phyloP scores from a whole-genome alignment of 2,329 filamentous ascomycete genomes.

The Aspergillus floridensis region DNA sequence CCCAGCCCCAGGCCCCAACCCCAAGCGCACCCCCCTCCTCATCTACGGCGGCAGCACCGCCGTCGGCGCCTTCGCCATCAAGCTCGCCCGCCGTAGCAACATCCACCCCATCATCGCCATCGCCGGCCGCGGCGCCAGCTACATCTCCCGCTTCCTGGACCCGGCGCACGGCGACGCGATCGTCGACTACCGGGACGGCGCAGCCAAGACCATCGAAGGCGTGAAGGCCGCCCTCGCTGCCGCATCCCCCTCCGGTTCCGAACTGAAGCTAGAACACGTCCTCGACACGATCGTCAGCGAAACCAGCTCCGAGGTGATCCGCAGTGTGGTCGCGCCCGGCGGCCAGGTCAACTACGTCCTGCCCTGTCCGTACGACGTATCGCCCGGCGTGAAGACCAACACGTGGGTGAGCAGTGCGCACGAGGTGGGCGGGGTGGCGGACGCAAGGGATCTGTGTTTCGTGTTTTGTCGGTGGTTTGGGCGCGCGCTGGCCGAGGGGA shows the following conservation, averaged over 20 bases:
- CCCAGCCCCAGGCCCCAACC: conserved; percentile 8
- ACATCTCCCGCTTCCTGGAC: conserved; percentile 55
- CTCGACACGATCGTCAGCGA: conserved; percentile 12
- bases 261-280: conserved; percentile 1
- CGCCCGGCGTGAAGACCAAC: conserved; percentile 8
- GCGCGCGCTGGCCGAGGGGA: conserved; percentile 46
- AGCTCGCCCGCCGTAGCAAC: conserved; percentile 54
- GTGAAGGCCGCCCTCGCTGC: conserved; percentile 32
- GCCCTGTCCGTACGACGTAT: background rate
- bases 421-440: conserved; percentile 4
- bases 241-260: background rate
- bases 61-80: conserved; percentile 58
- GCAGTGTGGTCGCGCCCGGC: conserved; percentile 5
- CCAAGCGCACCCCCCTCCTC: conserved; percentile 37
- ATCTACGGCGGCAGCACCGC: conserved; percentile 53
- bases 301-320: background rate
- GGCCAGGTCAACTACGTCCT: conserved; percentile 18
- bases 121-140: conserved; percentile 52
- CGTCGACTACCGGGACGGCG: conserved; percentile 60
- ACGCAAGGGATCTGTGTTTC: conserved; percentile 34
- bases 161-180: conserved; percentile 54
- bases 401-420: conserved; percentile 10
- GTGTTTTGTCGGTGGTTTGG: conserved; percentile 47
- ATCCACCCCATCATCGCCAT: conserved; percentile 63
- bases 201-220: conserved; percentile 52